Percentiles rank a stretch among this genome's conserved stretches.
Conservation (phyloP, 1,284 basidiomycete species). For the Boletus smithii region DNA sequence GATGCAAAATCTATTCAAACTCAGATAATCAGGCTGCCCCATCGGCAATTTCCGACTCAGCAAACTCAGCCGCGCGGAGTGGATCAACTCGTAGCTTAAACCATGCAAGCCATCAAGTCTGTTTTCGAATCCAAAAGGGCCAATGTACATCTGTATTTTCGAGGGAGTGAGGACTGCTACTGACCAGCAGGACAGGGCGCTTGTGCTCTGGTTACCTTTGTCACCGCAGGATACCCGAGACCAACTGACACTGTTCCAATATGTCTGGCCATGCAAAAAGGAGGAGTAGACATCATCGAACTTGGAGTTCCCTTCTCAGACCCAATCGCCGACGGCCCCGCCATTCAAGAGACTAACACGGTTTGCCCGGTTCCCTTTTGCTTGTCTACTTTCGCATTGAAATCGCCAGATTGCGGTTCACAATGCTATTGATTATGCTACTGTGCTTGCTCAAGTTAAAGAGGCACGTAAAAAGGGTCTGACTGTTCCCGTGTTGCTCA, state of each 20-base stretch:
- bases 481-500: slow-evolving; percentile 84
- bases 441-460: slow-evolving; percentile 72
- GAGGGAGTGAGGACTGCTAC: neutral
- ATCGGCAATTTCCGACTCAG: no score
- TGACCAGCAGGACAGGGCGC: slow-evolving; percentile 49
- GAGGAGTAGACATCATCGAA: slow-evolving; percentile 94
- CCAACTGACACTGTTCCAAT: slow-evolving; percentile 80
- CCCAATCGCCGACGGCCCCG: slow-evolving; percentile 91
- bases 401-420: slow-evolving; percentile 72
- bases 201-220: slow-evolving; percentile 82
- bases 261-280: slow-evolving; percentile 87
- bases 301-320: slow-evolving; percentile 96
- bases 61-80: no score
- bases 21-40: neutral
- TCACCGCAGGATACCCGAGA: slow-evolving; percentile 89
- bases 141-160: slow-evolving; percentile 42
- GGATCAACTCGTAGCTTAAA: no score
- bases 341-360: slow-evolving; percentile 90
- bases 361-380: slow-evolving; percentile 44
- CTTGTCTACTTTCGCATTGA: neutral
- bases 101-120: slow-evolving; percentile 78
- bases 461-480: slow-evolving; percentile 83
- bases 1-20: neutral
- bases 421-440: slow-evolving; percentile 74
- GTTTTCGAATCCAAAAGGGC: slow-evolving; percentile 73